Conservation (phyloP, 225 moss, liverwort and hornwort species). For the Neckera pumila region DNA sequence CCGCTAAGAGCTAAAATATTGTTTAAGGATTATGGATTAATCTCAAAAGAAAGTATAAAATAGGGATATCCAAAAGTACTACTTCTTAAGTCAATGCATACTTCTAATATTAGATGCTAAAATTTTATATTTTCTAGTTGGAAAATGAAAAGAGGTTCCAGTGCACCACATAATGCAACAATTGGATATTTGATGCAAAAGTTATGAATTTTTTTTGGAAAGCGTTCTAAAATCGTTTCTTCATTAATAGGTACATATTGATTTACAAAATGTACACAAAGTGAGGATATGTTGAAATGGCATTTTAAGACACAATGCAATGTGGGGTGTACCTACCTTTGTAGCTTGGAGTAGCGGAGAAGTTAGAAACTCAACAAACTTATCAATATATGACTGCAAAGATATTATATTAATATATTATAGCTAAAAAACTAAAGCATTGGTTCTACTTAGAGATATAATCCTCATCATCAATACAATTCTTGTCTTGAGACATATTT, state of each 20-base stretch:
- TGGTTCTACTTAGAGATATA: not conserved
- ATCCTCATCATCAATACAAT: not conserved
- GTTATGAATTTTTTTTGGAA: not conserved
- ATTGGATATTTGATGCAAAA: not conserved
- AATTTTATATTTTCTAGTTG: not conserved
- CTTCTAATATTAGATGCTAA: not conserved
- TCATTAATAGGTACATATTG: not conserved
- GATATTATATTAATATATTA: too few relatives aligned
- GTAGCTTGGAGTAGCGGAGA: not conserved
- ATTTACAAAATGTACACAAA: not conserved
- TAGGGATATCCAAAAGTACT: accelerated
- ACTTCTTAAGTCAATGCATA: accelerated
- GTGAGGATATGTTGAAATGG: not conserved
- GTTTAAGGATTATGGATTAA: not conserved
- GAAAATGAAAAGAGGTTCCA: not conserved
- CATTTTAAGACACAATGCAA: accelerated
- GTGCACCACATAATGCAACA: not conserved
- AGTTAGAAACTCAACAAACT: accelerated
- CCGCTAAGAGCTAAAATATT: accelerated
- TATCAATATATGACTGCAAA: not conserved
- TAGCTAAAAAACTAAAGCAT: too few relatives aligned
- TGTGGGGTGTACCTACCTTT: accelerated
- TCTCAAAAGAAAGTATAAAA: not conserved
- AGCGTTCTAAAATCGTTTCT: not conserved
- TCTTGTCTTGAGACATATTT: not conserved